These are phyloP conservation scores for Dendrobium nobile DNA, from an alignment of 106 monocot genomes.

Conservation along the genomic window DNA sequence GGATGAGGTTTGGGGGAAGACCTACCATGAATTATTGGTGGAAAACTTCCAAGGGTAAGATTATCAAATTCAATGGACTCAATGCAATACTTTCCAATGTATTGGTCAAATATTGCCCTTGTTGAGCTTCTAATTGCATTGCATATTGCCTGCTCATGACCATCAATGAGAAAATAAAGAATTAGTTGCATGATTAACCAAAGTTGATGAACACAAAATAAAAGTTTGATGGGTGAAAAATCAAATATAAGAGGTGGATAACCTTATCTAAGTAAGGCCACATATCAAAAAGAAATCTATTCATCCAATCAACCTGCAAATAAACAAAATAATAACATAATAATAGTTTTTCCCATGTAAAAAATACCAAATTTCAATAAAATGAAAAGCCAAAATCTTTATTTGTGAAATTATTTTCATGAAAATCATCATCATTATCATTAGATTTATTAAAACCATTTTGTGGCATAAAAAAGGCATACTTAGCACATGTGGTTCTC, in stretches of 20 bases:
- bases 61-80: conserved; percentile 63
- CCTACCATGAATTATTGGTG: conserved; percentile 73
- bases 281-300: conserved; percentile 54
- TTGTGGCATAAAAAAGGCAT: background rate
- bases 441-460: background rate
- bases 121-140: conserved; percentile 36
- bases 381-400: background rate
- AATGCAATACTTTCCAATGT: conserved; percentile 64
- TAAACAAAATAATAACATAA: conserved; percentile 2
- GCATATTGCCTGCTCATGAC: conserved; percentile 56
- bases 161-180: background rate
- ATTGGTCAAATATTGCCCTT: conserved; percentile 77
- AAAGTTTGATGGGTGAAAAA: background rate
- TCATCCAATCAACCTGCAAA: conserved; percentile 89
- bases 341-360: background rate
- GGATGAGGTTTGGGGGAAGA: background rate
- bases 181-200: background rate
- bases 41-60: conserved; percentile 74
- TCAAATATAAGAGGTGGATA: background rate
- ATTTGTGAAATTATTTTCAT: background rate
- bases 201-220: background rate
- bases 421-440: background rate
- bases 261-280: conserved; percentile 92
- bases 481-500: background rate
- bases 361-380: background rate